Conservation (phyloP, 108 stramenopile species). For the Fistulifera solaris region DNA sequence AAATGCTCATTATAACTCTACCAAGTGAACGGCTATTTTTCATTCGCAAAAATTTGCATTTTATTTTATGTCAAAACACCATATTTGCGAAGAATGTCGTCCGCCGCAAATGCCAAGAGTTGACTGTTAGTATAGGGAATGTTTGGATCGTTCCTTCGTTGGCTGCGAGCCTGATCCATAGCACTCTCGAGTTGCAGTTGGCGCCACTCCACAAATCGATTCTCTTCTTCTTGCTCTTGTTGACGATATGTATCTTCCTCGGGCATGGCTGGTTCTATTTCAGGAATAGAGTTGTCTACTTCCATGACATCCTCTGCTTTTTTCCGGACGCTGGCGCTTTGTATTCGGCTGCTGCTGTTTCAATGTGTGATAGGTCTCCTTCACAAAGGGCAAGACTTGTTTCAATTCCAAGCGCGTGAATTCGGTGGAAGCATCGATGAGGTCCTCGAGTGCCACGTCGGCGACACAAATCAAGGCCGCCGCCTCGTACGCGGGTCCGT, state of each 20-base stretch:
- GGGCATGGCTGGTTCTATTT: background rate
- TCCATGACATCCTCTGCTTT: background rate
- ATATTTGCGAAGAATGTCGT: no score
- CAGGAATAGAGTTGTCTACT: background rate
- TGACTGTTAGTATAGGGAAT: no score
- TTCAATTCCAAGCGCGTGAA: background rate
- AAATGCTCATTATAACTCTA: no score
- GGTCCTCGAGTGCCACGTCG: background rate
- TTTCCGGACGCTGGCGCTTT: background rate
- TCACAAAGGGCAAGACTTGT: background rate
- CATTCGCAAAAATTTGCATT: no score
- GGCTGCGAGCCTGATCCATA: no score
- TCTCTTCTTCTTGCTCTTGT: background rate
- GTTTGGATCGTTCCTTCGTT: no score
- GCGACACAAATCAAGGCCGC: conserved; percentile 2
- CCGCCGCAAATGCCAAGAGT: no score
- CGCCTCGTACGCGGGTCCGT: conserved; percentile 5
- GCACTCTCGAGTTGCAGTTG: background rate
- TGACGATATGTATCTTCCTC: background rate
- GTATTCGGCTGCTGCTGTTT: background rate
- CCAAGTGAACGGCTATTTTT: no score
- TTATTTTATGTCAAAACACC: no score
- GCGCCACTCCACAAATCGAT: background rate
- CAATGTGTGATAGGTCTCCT: background rate
- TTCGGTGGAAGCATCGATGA: background rate